phyloP scores from a whole-genome alignment of 805 yeast genomes.

The Clavispora fructus region DNA sequence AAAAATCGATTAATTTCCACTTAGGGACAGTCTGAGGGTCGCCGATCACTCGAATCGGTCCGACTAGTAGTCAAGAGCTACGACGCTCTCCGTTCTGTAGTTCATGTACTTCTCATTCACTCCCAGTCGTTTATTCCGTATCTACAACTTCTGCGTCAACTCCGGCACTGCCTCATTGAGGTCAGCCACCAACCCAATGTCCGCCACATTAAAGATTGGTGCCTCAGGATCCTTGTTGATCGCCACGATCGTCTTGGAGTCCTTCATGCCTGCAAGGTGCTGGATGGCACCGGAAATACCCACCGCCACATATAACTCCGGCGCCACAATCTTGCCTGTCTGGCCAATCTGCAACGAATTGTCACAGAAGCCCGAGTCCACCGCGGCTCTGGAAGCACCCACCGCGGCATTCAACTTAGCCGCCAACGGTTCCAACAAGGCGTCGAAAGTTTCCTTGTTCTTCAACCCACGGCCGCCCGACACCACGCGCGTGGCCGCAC shows the following conservation, averaged over 20 bases:
- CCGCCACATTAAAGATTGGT: constrained; percentile 89
- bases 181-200: constrained; percentile 86
- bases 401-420: constrained; percentile 82
- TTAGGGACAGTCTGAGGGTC: too few species aligned
- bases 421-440: constrained; percentile 76
- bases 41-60: too few species aligned
- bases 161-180: constrained; percentile 86
- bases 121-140: not conserved
- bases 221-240: constrained; percentile 93
- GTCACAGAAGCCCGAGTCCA: constrained; percentile 92
- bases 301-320: constrained; percentile 86
- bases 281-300: constrained; percentile 98
- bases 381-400: constrained; percentile 98
- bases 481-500: constrained; percentile 74
- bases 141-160: constrained; percentile 64
- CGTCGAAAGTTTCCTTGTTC: constrained; percentile 80
- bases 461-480: constrained; percentile 95
- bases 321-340: constrained; percentile 97
- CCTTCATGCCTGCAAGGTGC: constrained; percentile 98
- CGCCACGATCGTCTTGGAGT: constrained; percentile 87
- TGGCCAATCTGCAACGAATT: constrained; percentile 97
- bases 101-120: too few species aligned
- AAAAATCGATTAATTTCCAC: too few species aligned
- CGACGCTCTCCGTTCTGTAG: too few species aligned
- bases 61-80: too few species aligned